Percentiles rank a stretch among this genome's conserved stretches.
Conservation (phyloP, 768 basidiomycete genomes). For the Tricholomella constricta region DNA sequence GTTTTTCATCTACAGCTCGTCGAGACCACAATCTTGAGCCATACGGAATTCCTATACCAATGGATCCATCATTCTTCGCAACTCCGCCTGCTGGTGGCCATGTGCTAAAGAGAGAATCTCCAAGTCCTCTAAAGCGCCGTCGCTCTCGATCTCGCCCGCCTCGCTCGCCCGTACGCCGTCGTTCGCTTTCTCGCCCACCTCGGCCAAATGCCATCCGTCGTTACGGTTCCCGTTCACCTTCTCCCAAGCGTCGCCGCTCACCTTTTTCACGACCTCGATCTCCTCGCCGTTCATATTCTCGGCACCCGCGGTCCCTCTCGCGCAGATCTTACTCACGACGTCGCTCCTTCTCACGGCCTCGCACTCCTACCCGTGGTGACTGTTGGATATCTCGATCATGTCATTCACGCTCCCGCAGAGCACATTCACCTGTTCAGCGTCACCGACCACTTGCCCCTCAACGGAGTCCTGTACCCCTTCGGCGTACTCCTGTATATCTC, state of each 20-base stretch:
- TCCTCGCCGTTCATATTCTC: background rate
- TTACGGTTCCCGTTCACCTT: background rate
- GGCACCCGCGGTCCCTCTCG: background rate
- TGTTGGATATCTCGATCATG: background rate
- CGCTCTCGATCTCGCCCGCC: background rate
- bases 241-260: constrained; percentile 1
- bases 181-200: background rate
- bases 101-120: constrained; percentile 1
- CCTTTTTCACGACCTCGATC: background rate
- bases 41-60: constrained; percentile 15
- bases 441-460: background rate
- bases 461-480: background rate
- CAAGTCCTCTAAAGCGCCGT: constrained; percentile 3
- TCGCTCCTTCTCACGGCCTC: constrained; percentile 3
- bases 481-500: constrained; percentile 12
- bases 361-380: background rate
- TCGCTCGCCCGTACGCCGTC: background rate
- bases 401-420: background rate
- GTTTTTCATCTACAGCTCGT: background rate
- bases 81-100: background rate
- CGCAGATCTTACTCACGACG: constrained; percentile 1
- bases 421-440: background rate
- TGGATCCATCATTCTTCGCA: constrained; percentile 17
- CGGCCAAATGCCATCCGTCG: background rate
- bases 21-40: background rate